Evolutionary conservation across 768 basidiomycete species (phyloP), one percentile per base, ranked within the genome.

Genomic region (Clitopilus passeckerianus): DNA sequence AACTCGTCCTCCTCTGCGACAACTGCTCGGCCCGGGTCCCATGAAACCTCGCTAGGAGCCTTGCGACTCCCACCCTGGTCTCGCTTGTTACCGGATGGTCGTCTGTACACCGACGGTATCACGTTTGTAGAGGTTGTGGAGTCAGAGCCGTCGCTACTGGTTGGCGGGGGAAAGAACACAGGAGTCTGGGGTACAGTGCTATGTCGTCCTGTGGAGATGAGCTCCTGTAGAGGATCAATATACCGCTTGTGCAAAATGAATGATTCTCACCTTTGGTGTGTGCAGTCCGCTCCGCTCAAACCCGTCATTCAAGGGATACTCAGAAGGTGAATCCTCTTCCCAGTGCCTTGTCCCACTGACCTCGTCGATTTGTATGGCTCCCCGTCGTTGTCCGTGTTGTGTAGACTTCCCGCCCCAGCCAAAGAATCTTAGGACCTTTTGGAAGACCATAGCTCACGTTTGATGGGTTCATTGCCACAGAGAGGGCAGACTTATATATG

Each of bases 61-160:
- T 34, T 41, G 33, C 46, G 50, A 16, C 43, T 34, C 33, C 10
- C 22, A 23, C 46, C 22, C 46, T 23, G 22, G 46, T 50, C 46
- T 20, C 46, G n/a, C 18, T 63, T 57, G 22, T 53, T 61, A 22
- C 60, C 60, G 16, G 56, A 56, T 35, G 72, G 66, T 59, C 71
- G 67, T 57, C 74, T 68, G 52, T 68, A 70, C 8, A 75, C 71
- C 41, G 70, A 70, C n/a, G 75, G 74, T 43, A 74, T 71, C 22
- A 70, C 67, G 34, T 71, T 74, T 67, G 70, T 72, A 30, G 70
- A 68, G 60, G 65, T 66, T 23, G 68, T 33, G 54, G 63, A 54
- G 37, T 62, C 43, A 34, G 33, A 22, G 46, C 53, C 52, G 22
- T 53, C 23, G 24, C 46, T 44, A 34, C 46, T 50, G 18, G 46